Base-by-base conservation (phyloP, 1,139 yeast species). In the Lodderomyces theae region DNA sequence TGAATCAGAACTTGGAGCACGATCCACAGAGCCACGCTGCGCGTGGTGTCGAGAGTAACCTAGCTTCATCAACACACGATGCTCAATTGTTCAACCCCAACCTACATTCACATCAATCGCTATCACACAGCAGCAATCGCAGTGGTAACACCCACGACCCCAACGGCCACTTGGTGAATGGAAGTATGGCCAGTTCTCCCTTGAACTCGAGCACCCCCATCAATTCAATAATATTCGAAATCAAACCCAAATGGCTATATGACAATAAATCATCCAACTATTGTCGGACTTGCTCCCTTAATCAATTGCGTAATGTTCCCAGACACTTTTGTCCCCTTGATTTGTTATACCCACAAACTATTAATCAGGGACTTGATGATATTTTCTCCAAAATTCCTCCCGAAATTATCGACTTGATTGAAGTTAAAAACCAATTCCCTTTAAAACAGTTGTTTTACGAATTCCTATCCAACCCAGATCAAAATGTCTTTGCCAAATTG, bases 181-280 rank as follows among this genome's bases (percentile, higher is more conserved):
- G 9, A 8, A 15, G 15, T 15, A 15, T 16, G 7, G 18, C 31
- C 11, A 15, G 7, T 28, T 3, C 9, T 28, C 18, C 31, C 8
- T 15, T 16, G 11, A 28, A 5, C 10, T 12, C 12, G 5, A 4
- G 43, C 4, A 42, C 51, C 11, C 42, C 42, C 5, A 54, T 64
- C 32, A 51, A 54, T 38, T 59, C 68, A 17, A 63, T 68, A 5
- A 63, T 69, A 3, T 57, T 72, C 41, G 77, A 72, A 49, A 56
- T 72, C 47, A 72, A 72, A 46, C 77, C 77, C 5, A 72, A 72
- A 52, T 72, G 77, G 77, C 58, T 72, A 32, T 72, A 72, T 51
- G 74, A 70, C 45, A 70, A 71, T 44, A 47, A 47, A 13, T 42
- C 51, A 6, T 53, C 63, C 18, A 69, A 66, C 46, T 72, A 72